phyloP scores from a whole-genome alignment of 2,329 filamentous ascomycete genomes.

The Exserohilum turcica region DNA sequence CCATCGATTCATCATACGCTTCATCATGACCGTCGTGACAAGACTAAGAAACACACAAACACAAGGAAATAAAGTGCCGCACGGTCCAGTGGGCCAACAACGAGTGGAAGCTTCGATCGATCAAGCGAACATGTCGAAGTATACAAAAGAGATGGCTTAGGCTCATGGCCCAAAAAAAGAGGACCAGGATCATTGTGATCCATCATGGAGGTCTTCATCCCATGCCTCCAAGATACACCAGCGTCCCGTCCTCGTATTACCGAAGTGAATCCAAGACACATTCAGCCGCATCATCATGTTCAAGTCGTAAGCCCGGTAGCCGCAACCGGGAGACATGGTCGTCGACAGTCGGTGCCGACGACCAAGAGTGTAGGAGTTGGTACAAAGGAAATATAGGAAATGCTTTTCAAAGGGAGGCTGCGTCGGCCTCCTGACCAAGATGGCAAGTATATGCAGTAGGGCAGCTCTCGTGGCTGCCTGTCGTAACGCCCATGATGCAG shows the following conservation, averaged over 20 bases:
- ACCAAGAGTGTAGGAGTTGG: constrained; percentile 23
- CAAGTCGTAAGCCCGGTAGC: constrained; percentile 26
- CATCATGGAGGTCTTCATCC: neutral
- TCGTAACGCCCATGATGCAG: constrained; percentile 45
- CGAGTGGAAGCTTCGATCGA: constrained; percentile 23
- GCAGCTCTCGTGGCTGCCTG: constrained; percentile 30
- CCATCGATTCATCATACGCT: constrained; percentile 27
- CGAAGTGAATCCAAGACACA: constrained; percentile 31
- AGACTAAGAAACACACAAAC: constrained; percentile 19
- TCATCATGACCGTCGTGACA: constrained; percentile 36
- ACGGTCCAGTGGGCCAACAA: constrained; percentile 18
- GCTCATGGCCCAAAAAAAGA: constrained; percentile 2
- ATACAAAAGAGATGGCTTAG: constrained; percentile 31
- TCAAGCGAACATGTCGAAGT: constrained; percentile 30
- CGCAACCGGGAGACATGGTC: constrained; percentile 12
- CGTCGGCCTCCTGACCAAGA: constrained; percentile 26
- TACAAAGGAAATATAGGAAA: constrained; percentile 42
- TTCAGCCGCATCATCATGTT: constrained; percentile 36
- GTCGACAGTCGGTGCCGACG: constrained; percentile 19
- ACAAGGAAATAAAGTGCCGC: constrained; percentile 26
- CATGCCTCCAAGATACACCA: constrained; percentile 3
- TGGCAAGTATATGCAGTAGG: constrained; percentile 27
- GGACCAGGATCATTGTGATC: neutral
- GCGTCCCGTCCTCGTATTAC: constrained; percentile 25
- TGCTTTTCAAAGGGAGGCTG: constrained; percentile 33